A percentile compares a stretch with the other conserved stretches of the same genome.
phyloP scores from a whole-genome alignment of 1,139 yeast species.

The Zygosaccharomyces sapae region DNA sequence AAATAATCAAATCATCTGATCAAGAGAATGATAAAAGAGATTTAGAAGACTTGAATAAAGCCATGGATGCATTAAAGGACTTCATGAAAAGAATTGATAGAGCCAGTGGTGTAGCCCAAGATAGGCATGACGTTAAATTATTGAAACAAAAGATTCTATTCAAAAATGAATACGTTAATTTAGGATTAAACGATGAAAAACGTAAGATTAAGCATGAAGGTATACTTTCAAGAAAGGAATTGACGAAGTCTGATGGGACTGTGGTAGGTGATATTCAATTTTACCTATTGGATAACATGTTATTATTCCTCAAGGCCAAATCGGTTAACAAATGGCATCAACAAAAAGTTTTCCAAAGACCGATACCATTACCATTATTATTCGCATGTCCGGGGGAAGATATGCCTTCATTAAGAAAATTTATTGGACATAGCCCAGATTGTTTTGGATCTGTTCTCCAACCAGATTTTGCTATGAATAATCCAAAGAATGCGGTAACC shows the following conservation, averaged over 20 bases:
- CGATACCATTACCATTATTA: conserved; percentile 82
- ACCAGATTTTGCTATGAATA: conserved; percentile 25
- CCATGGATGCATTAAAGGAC: conserved; percentile 70
- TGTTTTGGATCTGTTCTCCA: conserved; percentile 42
- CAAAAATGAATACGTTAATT: conserved; percentile 83
- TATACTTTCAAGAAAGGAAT: conserved; percentile 35
- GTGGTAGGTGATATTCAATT: conserved; percentile 61
- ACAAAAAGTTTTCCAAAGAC: conserved; percentile 85
- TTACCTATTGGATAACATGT: conserved; percentile 82
- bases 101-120: conserved; percentile 93
- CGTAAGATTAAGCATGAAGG: conserved; percentile 53
- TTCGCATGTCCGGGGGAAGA: conserved; percentile 76
- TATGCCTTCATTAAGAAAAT: conserved; percentile 56
- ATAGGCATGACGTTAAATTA: conserved; percentile 83
- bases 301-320: conserved; percentile 81
- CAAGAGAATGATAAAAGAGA: conserved; percentile 55
- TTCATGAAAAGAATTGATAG: conserved; percentile 76
- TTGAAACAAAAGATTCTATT: conserved; percentile 71
- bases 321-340: conserved; percentile 87
- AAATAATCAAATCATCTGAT: conserved; percentile 76
- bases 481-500: conserved; percentile 41
- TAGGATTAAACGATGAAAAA: conserved; percentile 77
- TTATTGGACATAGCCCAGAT: conserved; percentile 38
- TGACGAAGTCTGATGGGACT: conserved; percentile 30
- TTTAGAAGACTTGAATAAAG: conserved; percentile 62